Conservation (phyloP, 257 asterid genomes). For the Mentha longifolia region DNA sequence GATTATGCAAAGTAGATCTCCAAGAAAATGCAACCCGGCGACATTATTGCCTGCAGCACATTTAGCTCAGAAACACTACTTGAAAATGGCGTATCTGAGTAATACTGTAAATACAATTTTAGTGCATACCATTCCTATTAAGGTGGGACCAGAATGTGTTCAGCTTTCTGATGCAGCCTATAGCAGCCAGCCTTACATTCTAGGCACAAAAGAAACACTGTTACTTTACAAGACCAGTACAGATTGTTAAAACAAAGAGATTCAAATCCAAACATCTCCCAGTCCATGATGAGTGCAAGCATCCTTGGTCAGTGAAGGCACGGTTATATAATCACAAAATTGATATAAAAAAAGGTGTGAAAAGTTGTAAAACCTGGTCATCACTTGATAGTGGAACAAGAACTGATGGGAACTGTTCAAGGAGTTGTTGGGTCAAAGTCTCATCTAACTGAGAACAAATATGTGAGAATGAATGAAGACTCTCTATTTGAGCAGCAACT, state of each 20-base stretch:
- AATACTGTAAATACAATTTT: not conserved
- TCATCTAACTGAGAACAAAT: slow-evolving; percentile 65
- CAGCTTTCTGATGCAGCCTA: slow-evolving; percentile 69
- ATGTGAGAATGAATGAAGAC: slow-evolving; percentile 61
- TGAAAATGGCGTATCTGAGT: slow-evolving; percentile 8
- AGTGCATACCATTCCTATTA: slow-evolving; percentile 56
- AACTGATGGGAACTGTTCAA: slow-evolving; percentile 64
- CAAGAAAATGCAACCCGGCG: slow-evolving; percentile 54
- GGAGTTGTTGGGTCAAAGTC: slow-evolving; percentile 50
- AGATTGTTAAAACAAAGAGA: not conserved
- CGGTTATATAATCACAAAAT: slow-evolving; percentile 1
- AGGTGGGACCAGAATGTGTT: slow-evolving; percentile 47
- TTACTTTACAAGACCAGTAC: slow-evolving; percentile 14
- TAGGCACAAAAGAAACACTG: slow-evolving; percentile 32
- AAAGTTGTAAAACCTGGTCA: slow-evolving; percentile 59
- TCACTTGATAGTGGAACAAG: slow-evolving; percentile 83
- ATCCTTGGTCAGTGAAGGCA: slow-evolving; percentile 8
- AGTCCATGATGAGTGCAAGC: not conserved
- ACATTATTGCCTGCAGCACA: slow-evolving; percentile 58
- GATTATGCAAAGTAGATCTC: slow-evolving; percentile 66
- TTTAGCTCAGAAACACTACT: slow-evolving; percentile 30
- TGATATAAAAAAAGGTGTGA: not conserved
- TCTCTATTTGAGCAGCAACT: slow-evolving; percentile 60
- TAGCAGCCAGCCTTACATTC: slow-evolving; percentile 77
- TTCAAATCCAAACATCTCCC: slow-evolving; percentile 8